Evolutionary conservation across 441 rosid species (phyloP).

Genomic region (Pelargonium australe): DNA sequence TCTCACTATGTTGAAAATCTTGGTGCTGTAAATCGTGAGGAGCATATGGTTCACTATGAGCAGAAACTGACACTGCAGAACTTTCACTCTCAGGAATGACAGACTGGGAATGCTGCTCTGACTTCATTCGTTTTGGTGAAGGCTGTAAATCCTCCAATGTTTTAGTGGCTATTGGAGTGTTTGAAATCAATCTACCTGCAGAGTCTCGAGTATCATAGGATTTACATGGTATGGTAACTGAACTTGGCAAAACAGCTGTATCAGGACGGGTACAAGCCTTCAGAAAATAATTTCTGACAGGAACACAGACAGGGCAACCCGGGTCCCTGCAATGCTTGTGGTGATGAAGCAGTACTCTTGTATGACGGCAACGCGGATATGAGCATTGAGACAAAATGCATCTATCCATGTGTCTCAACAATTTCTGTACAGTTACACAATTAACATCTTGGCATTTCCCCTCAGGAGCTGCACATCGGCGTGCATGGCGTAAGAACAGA

Average conservation of each 20-base stretch:
- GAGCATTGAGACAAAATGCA: slow-evolving; percentile 58
- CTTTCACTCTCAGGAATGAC: slow-evolving; percentile 43
- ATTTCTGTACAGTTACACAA: slow-evolving; percentile 63
- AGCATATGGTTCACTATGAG: slow-evolving; percentile 34
- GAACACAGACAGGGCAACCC: slow-evolving; percentile 91
- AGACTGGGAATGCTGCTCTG: slow-evolving; percentile 59
- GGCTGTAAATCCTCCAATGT: slow-evolving; percentile 64
- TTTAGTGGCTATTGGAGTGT: slow-evolving; percentile 38
- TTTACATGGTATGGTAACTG: slow-evolving; percentile 38
- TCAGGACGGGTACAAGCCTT: slow-evolving; percentile 48
- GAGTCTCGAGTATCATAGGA: slow-evolving; percentile 39
- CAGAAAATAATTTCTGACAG: slow-evolving; percentile 54
- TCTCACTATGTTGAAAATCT: slow-evolving; percentile 44
- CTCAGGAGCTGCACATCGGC: slow-evolving; percentile 78
- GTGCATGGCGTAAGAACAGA: slow-evolving; percentile 87
- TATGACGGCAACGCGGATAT: slow-evolving; percentile 76
- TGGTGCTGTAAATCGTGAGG: slow-evolving; percentile 44
- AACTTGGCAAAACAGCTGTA: slow-evolving; percentile 31
- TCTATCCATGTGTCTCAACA: slow-evolving; percentile 76
- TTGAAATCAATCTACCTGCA: slow-evolving; percentile 37
- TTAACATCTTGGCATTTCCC: slow-evolving; percentile 70
- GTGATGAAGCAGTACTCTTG: slow-evolving; percentile 70
- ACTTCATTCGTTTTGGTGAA: slow-evolving; percentile 80
- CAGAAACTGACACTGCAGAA: slow-evolving; percentile 42
- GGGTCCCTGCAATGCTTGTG: slow-evolving; percentile 60